These are phyloP conservation scores for Sugiyamaella floridensis DNA, from an alignment of 805 yeast genomes.

Conservation along the genomic window DNA sequence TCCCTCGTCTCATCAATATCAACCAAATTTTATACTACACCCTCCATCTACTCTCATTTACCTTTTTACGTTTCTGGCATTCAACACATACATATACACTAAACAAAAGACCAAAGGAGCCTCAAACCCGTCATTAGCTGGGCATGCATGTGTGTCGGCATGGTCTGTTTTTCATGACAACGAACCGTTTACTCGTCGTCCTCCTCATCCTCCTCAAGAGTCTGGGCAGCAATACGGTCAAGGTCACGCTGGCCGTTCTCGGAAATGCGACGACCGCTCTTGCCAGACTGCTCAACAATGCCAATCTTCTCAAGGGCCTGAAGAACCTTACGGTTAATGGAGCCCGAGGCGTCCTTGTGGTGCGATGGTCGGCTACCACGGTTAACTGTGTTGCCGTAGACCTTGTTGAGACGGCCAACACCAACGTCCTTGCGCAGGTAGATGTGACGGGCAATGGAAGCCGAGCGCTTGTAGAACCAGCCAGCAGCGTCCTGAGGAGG, in stretches of 20 bases:
- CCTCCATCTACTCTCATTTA: background rate
- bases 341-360: slow-evolving; percentile 99
- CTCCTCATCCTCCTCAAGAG: slow-evolving; percentile 81
- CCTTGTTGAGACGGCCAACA: slow-evolving; percentile 98
- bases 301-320: slow-evolving; percentile 98
- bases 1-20: too few relatives aligned
- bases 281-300: slow-evolving; percentile 90
- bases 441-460: slow-evolving; percentile 99
- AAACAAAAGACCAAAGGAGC: background rate
- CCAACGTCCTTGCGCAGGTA: slow-evolving; percentile 99
- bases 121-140: background rate
- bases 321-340: slow-evolving; percentile 96
- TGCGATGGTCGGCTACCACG: slow-evolving; percentile 98
- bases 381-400: slow-evolving; percentile 98
- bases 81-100: background rate
- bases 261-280: slow-evolving; percentile 99
- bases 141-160: background rate
- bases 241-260: slow-evolving; percentile 99
- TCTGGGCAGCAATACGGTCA: slow-evolving; percentile 99
- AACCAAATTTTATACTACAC: background rate
- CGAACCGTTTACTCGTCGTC: slow-evolving; percentile 27
- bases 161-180: slow-evolving; percentile 1
- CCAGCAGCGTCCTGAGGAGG: slow-evolving; percentile 99
- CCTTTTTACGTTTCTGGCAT: background rate
- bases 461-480: slow-evolving; percentile 99